A percentile compares a stretch with the other conserved stretches of the same genome.
These are phyloP conservation scores for Cytospora schulzeri DNA, from an alignment of 2,329 filamentous ascomycete genomes.

Conservation along the genomic window DNA sequence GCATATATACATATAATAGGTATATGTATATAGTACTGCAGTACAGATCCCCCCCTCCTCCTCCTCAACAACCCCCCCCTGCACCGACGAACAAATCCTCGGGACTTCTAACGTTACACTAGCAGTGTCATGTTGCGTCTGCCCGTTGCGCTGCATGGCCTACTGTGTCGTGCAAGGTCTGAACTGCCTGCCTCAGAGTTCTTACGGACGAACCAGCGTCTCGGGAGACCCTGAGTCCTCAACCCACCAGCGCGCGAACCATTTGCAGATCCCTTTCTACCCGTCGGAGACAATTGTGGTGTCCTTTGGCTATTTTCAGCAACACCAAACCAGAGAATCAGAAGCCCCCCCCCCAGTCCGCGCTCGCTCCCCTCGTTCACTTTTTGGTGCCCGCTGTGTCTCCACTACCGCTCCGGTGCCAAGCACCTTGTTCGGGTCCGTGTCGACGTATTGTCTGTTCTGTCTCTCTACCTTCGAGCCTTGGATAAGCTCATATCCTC, in stretches of 20 bases:
- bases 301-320: conserved; percentile 12
- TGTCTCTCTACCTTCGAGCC: neutral
- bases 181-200: too few relatives aligned
- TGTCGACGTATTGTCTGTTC: neutral
- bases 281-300: neutral
- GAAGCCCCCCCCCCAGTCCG: neutral
- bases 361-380: neutral
- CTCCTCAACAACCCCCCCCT: neutral
- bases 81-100: neutral
- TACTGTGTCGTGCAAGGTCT: neutral
- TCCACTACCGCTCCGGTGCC: conserved; percentile 21
- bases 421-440: neutral
- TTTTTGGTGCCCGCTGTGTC: conserved; percentile 10
- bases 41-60: too few relatives aligned
- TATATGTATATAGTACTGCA: too few relatives aligned
- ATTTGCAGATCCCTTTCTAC: neutral
- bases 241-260: neutral
- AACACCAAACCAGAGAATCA: neutral
- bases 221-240: conserved; percentile 3
- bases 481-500: neutral
- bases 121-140: neutral
- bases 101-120: neutral
- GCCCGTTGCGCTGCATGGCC: neutral
- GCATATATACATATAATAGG: neutral
- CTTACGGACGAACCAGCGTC: conserved; percentile 15